Evolutionary conservation across 2,329 filamentous ascomycete genomes (phyloP), one percentile per base, ranked within the genome.

Genomic region (Immersiporthe knoxdaviesiana): DNA sequence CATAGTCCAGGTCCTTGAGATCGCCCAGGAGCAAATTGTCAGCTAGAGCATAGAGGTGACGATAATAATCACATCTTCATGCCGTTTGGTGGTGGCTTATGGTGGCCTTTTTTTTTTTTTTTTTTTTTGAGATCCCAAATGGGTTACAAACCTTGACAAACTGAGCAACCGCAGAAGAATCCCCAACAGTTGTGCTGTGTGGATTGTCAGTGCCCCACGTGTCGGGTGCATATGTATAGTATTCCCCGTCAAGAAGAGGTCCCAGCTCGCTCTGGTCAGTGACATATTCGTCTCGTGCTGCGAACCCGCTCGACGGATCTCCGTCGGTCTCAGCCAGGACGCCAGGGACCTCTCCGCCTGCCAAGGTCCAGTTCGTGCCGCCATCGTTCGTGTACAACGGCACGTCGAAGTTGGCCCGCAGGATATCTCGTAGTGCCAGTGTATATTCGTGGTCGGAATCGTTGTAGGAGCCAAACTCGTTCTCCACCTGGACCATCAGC

Each of bases 371-470:
- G n/a, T 83, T 75, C 0, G 79, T 77, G 0, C 80, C 79, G 1
- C 83, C 84, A 68, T 86, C 84, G 67, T 84, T 85, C 18, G 84
- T 85, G 67, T 85, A 85, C 0, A 85, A 74, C 4, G 78, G 75
- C 5, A 82, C 75, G 8, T 83, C 80, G 65, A 84, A 85, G 59
- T 78, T 79, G 0, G 69, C 72, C 8, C 71, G 75, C n/a, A 85
- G 75, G 8, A 84, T 81, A 65, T 84, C 79, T 10, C 79, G 75
- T 32, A 84, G 59, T 0, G 78, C 78, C 6, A 73, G 72, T 7
- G 80, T 82, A 71, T 86, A 86, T 1, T 74, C 72, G 66, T 84
- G 81, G 68, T 85, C 78, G 6, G 75, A 76, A 21, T 81, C 84
- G 60, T 61, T 61, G 11, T 81, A 85, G 30, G 79, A 83, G 0